These are phyloP conservation scores for Mycena rosella DNA, from an alignment of 768 basidiomycete species.

Conservation along the genomic window DNA sequence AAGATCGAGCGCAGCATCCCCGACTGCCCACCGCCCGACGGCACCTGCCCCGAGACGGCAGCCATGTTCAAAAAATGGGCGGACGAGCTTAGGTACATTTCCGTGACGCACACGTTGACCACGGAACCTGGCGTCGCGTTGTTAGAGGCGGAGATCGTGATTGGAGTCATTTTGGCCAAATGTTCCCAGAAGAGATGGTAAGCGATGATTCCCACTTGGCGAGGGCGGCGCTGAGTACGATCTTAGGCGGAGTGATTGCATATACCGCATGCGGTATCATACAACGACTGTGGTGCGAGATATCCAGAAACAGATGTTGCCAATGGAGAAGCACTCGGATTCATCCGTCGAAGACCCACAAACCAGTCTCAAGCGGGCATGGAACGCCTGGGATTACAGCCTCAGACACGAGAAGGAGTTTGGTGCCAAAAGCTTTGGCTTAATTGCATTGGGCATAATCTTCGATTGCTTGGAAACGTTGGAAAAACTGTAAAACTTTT, in stretches of 20 bases:
- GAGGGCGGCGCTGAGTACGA: no score
- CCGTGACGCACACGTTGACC: constrained; percentile 75
- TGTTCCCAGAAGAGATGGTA: constrained; percentile 68
- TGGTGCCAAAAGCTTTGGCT: constrained; percentile 75
- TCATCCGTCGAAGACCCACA: constrained; percentile 47
- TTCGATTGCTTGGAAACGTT: constrained; percentile 69
- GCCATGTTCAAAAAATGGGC: constrained; percentile 65
- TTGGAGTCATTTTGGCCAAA: constrained; percentile 80
- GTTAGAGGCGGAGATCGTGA: constrained; percentile 79
- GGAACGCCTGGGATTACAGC: constrained; percentile 76
- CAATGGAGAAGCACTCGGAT: constrained; percentile 40
- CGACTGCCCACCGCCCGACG: constrained; percentile 41
- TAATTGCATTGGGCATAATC: constrained; percentile 71
- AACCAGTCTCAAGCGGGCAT: constrained; percentile 63
- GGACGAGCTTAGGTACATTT: constrained; percentile 79
- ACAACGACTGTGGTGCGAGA: constrained; percentile 64
- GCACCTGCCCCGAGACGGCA: constrained; percentile 45
- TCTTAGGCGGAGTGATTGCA: constrained; percentile 63
- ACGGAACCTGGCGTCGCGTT: constrained; percentile 67
- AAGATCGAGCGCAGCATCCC: constrained; percentile 47
- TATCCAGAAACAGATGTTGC: constrained; percentile 55
- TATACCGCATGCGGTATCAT: constrained; percentile 74
- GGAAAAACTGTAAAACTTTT: not conserved
- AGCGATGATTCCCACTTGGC: no score
- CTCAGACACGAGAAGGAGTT: constrained; percentile 55